Conservation (phyloP, 176 grass and related monocot species). For the Elaeis guineensis region DNA sequence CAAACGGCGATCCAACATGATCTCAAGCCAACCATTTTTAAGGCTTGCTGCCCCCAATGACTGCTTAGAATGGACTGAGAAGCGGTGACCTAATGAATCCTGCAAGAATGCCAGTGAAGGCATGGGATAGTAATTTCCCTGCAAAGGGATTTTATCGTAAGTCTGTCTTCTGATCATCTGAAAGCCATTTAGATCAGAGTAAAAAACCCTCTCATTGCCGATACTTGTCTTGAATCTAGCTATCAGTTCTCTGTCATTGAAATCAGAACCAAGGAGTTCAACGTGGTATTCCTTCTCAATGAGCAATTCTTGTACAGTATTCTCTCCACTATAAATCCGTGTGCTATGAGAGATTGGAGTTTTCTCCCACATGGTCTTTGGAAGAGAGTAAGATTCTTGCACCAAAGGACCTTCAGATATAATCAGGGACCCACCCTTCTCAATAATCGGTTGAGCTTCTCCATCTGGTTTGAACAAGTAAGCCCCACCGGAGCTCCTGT, state of each 20-base stretch:
- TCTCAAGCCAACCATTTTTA: slow-evolving; percentile 92
- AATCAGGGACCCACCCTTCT: slow-evolving; percentile 70
- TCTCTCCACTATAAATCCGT: slow-evolving; percentile 57
- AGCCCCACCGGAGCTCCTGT: slow-evolving; percentile 78
- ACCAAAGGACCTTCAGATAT: slow-evolving; percentile 82
- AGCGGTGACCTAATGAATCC: slow-evolving; percentile 60
- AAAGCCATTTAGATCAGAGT: slow-evolving; percentile 97
- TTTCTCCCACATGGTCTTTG: slow-evolving; percentile 65
- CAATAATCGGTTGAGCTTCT: slow-evolving; percentile 61
- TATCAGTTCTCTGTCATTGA: slow-evolving; percentile 82
- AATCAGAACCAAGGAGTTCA: slow-evolving; percentile 63
- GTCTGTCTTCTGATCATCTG: slow-evolving; percentile 92
- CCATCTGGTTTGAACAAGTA: slow-evolving; percentile 94
- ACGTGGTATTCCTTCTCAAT: slow-evolving; percentile 99
- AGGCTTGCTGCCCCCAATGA: slow-evolving; percentile 84
- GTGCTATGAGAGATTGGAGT: slow-evolving; percentile 80
- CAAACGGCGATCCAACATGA: slow-evolving; percentile 96
- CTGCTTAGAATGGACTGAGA: slow-evolving; percentile 91
- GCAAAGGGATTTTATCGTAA: slow-evolving; percentile 91
- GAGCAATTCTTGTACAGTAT: slow-evolving; percentile 70
- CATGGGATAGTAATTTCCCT: slow-evolving; percentile 97
- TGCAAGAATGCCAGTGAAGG: slow-evolving; percentile 92
- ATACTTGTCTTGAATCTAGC: slow-evolving; percentile 92
- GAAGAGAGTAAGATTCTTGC: slow-evolving; percentile 78
- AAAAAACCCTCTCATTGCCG: slow-evolving; percentile 75